phyloP scores from a whole-genome alignment of 352 stramenopile species.

The Phytopythium mirpurense region DNA sequence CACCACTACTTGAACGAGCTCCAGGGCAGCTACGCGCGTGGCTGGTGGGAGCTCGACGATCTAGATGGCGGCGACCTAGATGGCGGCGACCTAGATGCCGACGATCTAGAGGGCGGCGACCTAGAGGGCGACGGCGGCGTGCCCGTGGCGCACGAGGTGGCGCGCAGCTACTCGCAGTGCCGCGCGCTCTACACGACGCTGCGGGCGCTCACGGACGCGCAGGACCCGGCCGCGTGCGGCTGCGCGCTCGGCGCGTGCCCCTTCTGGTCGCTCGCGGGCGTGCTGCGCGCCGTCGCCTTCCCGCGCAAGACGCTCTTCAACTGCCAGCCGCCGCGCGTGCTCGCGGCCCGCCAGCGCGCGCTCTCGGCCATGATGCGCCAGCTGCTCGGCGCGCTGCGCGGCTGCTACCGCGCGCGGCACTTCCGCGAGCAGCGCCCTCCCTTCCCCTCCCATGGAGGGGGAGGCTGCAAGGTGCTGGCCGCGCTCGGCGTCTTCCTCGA shows the following conservation, averaged over 20 bases:
- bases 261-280: constrained; percentile 46
- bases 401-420: constrained; percentile 23
- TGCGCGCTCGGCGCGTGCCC: constrained; percentile 50
- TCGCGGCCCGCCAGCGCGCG: constrained; percentile 17
- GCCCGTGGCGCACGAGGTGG: constrained; percentile 33
- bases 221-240: constrained; percentile 31
- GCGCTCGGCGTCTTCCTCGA: constrained; percentile 32
- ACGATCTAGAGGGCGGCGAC: neutral
- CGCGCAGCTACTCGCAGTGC: constrained; percentile 51
- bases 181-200: constrained; percentile 39
- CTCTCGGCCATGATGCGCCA: constrained; percentile 25
- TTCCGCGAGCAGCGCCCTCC: constrained; percentile 23
- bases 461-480: constrained; percentile 34
- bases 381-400: constrained; percentile 22
- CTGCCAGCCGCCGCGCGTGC: constrained; percentile 28
- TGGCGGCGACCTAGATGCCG: constrained; percentile 6
- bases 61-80: too few relatives aligned
- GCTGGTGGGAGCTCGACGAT: constrained; percentile 11
- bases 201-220: constrained; percentile 32
- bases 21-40: constrained; percentile 8
- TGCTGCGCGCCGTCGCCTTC: constrained; percentile 44
- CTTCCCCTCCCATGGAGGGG: constrained; percentile 7
- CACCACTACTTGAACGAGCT: constrained; percentile 23
- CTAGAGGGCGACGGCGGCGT: constrained; percentile 9
- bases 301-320: constrained; percentile 45